phyloP scores from a whole-genome alignment of 202 grass and related monocot species.

The Saccharum hybrid region DNA sequence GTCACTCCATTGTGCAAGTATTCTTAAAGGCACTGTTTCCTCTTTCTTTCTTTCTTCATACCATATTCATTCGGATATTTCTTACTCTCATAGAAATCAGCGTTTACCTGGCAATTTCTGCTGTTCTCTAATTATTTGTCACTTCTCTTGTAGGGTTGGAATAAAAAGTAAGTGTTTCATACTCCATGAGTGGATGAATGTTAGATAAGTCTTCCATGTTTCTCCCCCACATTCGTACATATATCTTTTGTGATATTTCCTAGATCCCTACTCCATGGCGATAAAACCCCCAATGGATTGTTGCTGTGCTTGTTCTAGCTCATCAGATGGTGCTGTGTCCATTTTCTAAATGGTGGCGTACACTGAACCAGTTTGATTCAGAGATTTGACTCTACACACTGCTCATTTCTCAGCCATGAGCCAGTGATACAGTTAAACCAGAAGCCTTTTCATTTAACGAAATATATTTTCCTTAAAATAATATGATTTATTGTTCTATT shows the following conservation, averaged over 20 bases:
- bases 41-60: background rate
- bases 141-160: conserved; percentile 86
- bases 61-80: background rate
- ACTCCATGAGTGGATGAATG: conserved; percentile 15
- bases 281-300: background rate
- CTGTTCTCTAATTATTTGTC: conserved; percentile 31
- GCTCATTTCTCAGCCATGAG: conserved; percentile 1
- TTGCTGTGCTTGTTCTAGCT: conserved; percentile 5
- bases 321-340: conserved; percentile 1
- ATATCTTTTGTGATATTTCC: conserved; percentile 2
- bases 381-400: background rate
- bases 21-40: conserved; percentile 5
- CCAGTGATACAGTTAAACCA: background rate
- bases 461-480: background rate
- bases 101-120: background rate
- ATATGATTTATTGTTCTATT: background rate
- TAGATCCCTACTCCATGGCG: conserved; percentile 10
- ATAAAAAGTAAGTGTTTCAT: conserved; percentile 79
- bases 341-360: background rate
- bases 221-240: background rate
- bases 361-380: background rate
- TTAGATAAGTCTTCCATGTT: conserved; percentile 34
- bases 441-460: conserved; percentile 9
- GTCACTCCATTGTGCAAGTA: background rate
- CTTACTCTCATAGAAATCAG: background rate